Evolutionary conservation across 257 asterid genomes (phyloP).

Genomic region (Lycium ferocissimum): DNA sequence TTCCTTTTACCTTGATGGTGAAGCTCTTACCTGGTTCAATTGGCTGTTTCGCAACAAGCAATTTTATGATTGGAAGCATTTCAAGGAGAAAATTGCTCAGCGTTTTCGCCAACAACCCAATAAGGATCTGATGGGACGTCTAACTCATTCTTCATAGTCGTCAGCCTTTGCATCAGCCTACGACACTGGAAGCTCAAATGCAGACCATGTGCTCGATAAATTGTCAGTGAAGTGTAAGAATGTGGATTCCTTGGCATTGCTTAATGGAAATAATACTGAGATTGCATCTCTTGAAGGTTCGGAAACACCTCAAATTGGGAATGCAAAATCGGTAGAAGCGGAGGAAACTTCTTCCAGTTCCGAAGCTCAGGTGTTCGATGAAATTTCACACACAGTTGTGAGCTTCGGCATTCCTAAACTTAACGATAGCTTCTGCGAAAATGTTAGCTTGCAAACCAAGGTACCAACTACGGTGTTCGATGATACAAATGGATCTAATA

Average conservation of each 20-base stretch:
- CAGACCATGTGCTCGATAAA: not conserved
- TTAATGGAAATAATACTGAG: not conserved
- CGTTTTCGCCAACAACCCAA: no score
- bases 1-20: no score
- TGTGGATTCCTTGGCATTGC: not conserved
- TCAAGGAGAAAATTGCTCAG: no score
- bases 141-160: no score
- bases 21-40: no score
- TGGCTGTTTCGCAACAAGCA: no score
- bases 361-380: not conserved
- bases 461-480: not conserved
- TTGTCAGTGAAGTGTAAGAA: not conserved
- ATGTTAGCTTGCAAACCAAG: not conserved
- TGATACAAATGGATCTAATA: no score
- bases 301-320: not conserved
- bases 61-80: no score
- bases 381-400: not conserved
- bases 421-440: not conserved
- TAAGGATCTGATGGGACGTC: no score
- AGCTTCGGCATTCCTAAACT: not conserved
- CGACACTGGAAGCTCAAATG: no score
- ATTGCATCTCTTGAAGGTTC: not conserved
- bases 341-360: not conserved
- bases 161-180: no score
- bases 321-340: not conserved